Conservation (phyloP, 75 land plant species). For the Pinus tabuliformis region DNA sequence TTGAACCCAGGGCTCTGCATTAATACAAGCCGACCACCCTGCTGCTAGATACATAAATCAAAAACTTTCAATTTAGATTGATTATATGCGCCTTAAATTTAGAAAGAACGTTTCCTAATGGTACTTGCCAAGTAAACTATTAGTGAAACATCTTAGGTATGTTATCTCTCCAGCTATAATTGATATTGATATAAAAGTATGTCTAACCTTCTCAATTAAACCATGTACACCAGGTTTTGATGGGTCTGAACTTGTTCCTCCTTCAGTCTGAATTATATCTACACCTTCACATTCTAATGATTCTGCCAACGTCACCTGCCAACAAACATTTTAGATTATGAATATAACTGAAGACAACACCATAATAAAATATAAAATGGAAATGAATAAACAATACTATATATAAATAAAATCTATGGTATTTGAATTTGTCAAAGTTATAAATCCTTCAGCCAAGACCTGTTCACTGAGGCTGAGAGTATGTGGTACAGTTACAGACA, state of each 20-base stretch:
- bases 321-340: not conserved
- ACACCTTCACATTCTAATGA: constrained; percentile 73
- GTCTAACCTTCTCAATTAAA: constrained; percentile 88
- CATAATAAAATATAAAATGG: not conserved
- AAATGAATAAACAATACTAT: not conserved
- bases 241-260: constrained; percentile 83
- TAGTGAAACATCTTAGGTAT: not conserved
- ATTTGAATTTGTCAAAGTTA: not conserved
- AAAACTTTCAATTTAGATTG: not conserved
- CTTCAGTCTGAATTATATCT: constrained; percentile 97
- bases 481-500: constrained; percentile 96
- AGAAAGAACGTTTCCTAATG: not conserved
- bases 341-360: not conserved
- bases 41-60: not conserved
- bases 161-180: too few species aligned
- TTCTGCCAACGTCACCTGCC: constrained; percentile 85
- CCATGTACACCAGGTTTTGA: constrained; percentile 84
- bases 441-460: constrained; percentile 30
- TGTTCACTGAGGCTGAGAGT: constrained; percentile 86
- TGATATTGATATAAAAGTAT: not conserved
- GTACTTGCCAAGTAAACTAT: not conserved
- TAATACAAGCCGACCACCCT: too few species aligned
- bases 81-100: not conserved
- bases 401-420: not conserved
- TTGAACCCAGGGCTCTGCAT: too few species aligned